These are phyloP conservation scores for Arthroderma sp. DNA, from an alignment of 2,329 filamentous ascomycete genomes.

Conservation along the genomic window DNA sequence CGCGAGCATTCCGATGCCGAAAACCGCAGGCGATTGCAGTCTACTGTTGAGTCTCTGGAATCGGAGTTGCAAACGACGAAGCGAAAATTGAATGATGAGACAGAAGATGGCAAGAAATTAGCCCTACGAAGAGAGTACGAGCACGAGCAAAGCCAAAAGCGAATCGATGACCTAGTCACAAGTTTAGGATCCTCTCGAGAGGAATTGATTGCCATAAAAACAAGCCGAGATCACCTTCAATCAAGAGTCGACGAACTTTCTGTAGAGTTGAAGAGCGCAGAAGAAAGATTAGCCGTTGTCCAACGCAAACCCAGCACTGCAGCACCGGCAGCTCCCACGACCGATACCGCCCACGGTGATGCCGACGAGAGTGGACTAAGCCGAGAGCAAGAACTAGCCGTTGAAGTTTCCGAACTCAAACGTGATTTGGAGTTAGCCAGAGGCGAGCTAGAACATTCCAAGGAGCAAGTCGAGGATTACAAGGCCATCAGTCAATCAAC, in stretches of 20 bases:
- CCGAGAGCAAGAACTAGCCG: slow-evolving; percentile 63
- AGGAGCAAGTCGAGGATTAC: slow-evolving; percentile 73
- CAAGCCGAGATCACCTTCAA: slow-evolving; percentile 78
- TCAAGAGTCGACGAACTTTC: slow-evolving; percentile 76
- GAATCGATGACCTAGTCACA: slow-evolving; percentile 79
- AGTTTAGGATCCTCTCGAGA: slow-evolving; percentile 71
- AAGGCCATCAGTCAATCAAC: slow-evolving; percentile 73
- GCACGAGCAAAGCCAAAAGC: slow-evolving; percentile 71
- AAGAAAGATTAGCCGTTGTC: slow-evolving; percentile 71
- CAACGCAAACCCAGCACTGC: slow-evolving; percentile 60
- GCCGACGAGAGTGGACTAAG: slow-evolving; percentile 46
- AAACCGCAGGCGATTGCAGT: slow-evolving; percentile 63
- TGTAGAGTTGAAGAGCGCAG: slow-evolving; percentile 74
- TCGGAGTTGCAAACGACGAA: slow-evolving; percentile 65
- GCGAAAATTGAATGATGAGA: slow-evolving; percentile 68
- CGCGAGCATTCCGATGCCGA: slow-evolving; percentile 76
- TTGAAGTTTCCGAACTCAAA: slow-evolving; percentile 75
- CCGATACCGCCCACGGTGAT: slow-evolving; percentile 27
- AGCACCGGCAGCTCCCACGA: slow-evolving; percentile 31
- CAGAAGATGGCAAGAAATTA: slow-evolving; percentile 72
- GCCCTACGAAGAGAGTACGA: slow-evolving; percentile 82
- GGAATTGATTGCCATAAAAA: slow-evolving; percentile 75
- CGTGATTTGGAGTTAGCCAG: slow-evolving; percentile 72
- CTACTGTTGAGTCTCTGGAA: slow-evolving; percentile 65
- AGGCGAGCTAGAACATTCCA: slow-evolving; percentile 67